phyloP scores from a whole-genome alignment of 306 rosid genomes.

The Quillaja saponaria region DNA sequence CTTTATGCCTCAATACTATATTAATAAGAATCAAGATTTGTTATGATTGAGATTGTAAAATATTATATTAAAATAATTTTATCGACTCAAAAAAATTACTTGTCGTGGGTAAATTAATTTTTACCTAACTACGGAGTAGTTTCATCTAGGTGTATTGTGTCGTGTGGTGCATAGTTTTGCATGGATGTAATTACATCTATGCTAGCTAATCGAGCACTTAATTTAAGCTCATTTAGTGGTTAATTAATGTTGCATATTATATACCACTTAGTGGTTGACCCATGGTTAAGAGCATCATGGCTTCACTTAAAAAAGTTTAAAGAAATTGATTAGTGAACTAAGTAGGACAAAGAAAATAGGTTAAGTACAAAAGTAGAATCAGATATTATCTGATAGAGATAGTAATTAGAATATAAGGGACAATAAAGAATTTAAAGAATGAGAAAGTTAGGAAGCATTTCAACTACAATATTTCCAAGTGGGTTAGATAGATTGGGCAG shows the following conservation, averaged over 20 bases:
- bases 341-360: not conserved
- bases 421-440: slow-evolving; percentile 32
- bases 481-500: slow-evolving; percentile 29
- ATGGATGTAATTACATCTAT: too few species aligned
- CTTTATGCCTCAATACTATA: slow-evolving; percentile 12
- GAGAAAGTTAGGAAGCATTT: slow-evolving; percentile 36
- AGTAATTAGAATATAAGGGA: slow-evolving; percentile 18
- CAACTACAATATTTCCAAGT: slow-evolving; percentile 48
- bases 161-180: too few species aligned
- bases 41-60: slow-evolving; percentile 30
- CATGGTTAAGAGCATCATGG: slow-evolving; percentile 28
- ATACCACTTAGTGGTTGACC: slow-evolving; percentile 20
- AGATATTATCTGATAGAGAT: slow-evolving; percentile 21
- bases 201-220: too few species aligned
- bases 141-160: too few species aligned
- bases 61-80: too few species aligned
- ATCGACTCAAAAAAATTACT: too few species aligned
- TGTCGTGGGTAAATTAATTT: too few species aligned
- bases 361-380: slow-evolving; percentile 30
- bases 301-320: slow-evolving; percentile 1
- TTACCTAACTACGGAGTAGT: too few species aligned
- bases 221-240: slow-evolving; percentile 18
- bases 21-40: slow-evolving; percentile 2
- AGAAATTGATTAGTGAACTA: slow-evolving; percentile 4
- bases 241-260: slow-evolving; percentile 19